phyloP scores from a whole-genome alignment of 2,329 filamentous ascomycete genomes.

The Rhexocercosporidium sp. region DNA sequence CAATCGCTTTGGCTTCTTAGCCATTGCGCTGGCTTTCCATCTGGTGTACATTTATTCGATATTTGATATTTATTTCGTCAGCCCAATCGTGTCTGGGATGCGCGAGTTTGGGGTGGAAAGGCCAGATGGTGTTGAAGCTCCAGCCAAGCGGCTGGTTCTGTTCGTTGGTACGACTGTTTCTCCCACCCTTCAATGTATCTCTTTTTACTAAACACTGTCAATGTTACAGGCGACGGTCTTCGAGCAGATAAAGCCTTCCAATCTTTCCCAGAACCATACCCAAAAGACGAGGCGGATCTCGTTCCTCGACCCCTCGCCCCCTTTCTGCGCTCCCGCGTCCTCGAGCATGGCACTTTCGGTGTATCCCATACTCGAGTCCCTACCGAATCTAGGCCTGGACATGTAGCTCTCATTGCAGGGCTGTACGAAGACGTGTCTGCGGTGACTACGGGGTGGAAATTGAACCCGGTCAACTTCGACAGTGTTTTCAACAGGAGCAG shows the following conservation, averaged over 20 bases:
- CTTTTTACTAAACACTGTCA: constrained; percentile 22
- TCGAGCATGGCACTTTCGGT: constrained; percentile 92
- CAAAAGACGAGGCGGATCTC: constrained; percentile 67
- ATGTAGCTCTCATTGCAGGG: constrained; percentile 95
- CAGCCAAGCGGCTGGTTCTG: constrained; percentile 87
- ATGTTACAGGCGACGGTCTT: constrained; percentile 75
- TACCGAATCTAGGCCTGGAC: constrained; percentile 93
- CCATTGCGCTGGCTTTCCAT: constrained; percentile 90
- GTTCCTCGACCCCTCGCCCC: constrained; percentile 82
- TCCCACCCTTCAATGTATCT: background rate
- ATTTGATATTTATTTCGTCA: constrained; percentile 99
- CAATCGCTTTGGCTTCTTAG: constrained; percentile 80
- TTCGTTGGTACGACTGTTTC: constrained; percentile 72
- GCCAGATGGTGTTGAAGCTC: constrained; percentile 64
- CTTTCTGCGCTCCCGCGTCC: constrained; percentile 85
- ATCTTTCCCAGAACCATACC: constrained; percentile 85
- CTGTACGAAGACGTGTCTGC: constrained; percentile 98
- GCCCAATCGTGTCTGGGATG: constrained; percentile 97
- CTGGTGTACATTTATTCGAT: constrained; percentile 93
- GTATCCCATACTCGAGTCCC: constrained; percentile 97
- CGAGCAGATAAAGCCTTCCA: constrained; percentile 98
- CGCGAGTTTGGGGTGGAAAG: constrained; percentile 75
- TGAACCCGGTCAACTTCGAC: constrained; percentile 98
- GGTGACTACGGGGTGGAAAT: constrained; percentile 96
- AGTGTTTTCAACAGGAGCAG: constrained; percentile 96